Evolutionary conservation across 495 filamentous ascomycete genomes (phyloP).

Genomic region (Evansstolkia leycettana): DNA sequence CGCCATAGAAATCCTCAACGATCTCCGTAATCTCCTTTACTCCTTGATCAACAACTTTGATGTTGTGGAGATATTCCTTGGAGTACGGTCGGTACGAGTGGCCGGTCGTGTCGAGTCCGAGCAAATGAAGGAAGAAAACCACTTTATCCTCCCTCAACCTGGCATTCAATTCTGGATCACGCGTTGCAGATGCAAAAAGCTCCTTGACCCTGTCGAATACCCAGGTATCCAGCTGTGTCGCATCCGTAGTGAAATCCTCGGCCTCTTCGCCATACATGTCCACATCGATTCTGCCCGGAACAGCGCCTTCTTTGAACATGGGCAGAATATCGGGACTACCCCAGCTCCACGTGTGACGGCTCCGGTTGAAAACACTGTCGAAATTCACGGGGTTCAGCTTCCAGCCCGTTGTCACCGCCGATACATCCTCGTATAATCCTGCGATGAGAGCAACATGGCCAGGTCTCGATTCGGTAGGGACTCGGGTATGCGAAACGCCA

Average conservation of each 20-base stretch:
- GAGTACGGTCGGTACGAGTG: conserved; percentile 87
- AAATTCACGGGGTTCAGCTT: conserved; percentile 98
- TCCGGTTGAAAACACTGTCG: conserved; percentile 96
- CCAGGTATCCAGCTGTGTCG: conserved; percentile 74
- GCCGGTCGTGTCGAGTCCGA: conserved; percentile 92
- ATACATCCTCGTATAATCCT: conserved; percentile 96
- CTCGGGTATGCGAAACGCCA: conserved; percentile 93
- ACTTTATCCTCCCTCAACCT: conserved; percentile 71
- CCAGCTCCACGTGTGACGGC: conserved; percentile 97
- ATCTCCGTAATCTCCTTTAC: conserved; percentile 70
- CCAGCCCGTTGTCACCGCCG: conserved; percentile 95
- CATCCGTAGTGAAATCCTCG: conserved; percentile 84
- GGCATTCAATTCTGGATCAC: conserved; percentile 62
- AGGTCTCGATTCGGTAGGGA: conserved; percentile 93
- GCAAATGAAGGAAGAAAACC: conserved; percentile 92
- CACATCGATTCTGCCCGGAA: conserved; percentile 74
- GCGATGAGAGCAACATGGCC: conserved; percentile 98
- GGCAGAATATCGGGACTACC: conserved; percentile 94
- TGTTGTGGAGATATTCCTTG: conserved; percentile 87
- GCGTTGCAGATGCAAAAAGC: conserved; percentile 67
- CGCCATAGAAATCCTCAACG: conserved; percentile 82
- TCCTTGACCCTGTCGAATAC: conserved; percentile 90
- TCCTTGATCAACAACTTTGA: conserved; percentile 87
- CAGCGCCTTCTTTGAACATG: conserved; percentile 93
- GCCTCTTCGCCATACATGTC: conserved; percentile 71